Conservation (phyloP, 768 basidiomycete species). For the Lactarius quietus region DNA sequence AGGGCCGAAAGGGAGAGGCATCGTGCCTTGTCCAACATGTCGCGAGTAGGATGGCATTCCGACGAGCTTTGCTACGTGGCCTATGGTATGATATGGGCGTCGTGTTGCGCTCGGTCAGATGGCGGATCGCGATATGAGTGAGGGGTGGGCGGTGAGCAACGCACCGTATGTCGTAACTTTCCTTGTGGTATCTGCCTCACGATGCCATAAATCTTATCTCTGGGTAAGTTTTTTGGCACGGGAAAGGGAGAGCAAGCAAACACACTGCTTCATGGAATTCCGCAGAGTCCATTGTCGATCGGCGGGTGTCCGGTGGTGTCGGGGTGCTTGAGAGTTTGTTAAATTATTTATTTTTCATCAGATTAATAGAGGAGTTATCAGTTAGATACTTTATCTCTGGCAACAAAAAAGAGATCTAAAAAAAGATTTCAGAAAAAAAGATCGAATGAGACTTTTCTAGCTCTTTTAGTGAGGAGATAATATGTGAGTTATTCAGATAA, state of each 20-base stretch:
- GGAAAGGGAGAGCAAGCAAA: neutral
- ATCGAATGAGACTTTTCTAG: too few species aligned
- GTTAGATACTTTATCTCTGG: too few species aligned
- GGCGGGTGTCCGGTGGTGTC: too few species aligned
- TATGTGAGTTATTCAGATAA: too few species aligned
- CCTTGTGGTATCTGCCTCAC: conserved; percentile 65
- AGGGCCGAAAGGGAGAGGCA: neutral
- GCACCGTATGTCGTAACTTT: conserved; percentile 76
- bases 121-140: neutral
- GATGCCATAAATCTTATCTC: conserved; percentile 60
- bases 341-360: neutral
- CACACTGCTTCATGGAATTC: conserved; percentile 60
- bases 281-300: conserved; percentile 43
- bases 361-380: too few species aligned
- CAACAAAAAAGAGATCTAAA: too few species aligned
- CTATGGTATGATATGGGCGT: conserved; percentile 35
- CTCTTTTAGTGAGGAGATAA: too few species aligned
- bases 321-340: too few species aligned
- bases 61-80: conserved; percentile 74
- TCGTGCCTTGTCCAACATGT: conserved; percentile 75
- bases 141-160: conserved; percentile 7
- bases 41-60: conserved; percentile 78
- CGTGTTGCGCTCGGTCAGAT: neutral
- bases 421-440: too few species aligned
- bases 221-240: neutral